Evolutionary conservation across 768 basidiomycete species (phyloP).

Genomic region (Leucocoprinus sp.): DNA sequence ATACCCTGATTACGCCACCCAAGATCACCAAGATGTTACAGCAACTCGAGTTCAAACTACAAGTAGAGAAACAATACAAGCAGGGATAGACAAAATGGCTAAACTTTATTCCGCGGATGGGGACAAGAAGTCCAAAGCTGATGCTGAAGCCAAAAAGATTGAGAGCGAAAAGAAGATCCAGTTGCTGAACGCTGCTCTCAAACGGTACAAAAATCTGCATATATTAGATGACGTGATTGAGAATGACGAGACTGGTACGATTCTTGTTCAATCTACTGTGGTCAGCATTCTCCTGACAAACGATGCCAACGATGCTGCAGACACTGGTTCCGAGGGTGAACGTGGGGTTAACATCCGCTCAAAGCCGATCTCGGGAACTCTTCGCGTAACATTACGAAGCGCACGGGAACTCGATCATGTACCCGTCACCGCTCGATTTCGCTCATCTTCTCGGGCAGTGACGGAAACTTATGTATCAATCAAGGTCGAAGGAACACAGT

Average conservation of each 20-base stretch:
- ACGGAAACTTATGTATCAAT: constrained; percentile 88
- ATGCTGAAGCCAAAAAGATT: constrained; percentile 88
- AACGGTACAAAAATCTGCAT: constrained; percentile 93
- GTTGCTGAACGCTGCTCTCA: constrained; percentile 83
- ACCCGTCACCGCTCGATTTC: constrained; percentile 57
- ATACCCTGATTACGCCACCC: constrained; percentile 90
- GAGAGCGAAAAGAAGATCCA: constrained; percentile 98
- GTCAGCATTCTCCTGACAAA: neutral
- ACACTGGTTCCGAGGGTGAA: constrained; percentile 63
- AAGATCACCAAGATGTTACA: constrained; percentile 98
- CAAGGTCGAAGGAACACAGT: constrained; percentile 93
- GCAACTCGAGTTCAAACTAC: constrained; percentile 98
- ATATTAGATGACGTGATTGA: constrained; percentile 86
- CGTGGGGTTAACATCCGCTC: constrained; percentile 87
- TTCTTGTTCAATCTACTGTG: constrained; percentile 14
- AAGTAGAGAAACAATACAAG: constrained; percentile 97
- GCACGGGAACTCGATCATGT: constrained; percentile 96
- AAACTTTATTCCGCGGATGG: constrained; percentile 94
- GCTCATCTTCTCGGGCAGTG: constrained; percentile 71
- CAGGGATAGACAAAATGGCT: constrained; percentile 97
- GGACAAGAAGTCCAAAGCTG: constrained; percentile 90
- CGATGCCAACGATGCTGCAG: constrained; percentile 24
- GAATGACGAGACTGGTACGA: constrained; percentile 66
- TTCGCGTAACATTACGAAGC: constrained; percentile 80
- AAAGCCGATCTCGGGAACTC: constrained; percentile 91